phyloP scores from a whole-genome alignment of 345 rosid species.

The Boechera stricta region DNA sequence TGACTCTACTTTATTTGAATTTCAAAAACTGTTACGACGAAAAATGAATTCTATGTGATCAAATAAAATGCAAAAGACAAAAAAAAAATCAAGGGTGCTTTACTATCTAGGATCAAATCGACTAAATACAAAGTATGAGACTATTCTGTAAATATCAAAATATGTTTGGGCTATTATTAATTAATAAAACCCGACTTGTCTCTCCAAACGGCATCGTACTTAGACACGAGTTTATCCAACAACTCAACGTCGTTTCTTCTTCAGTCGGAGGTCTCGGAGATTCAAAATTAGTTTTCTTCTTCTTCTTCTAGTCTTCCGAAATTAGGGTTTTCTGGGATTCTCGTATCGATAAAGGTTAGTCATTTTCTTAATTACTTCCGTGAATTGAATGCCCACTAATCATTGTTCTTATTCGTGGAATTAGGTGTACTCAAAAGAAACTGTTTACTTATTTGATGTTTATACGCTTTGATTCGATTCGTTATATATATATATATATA shows the following conservation, averaged over 20 bases:
- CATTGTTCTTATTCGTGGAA: not conserved
- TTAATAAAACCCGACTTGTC: not conserved
- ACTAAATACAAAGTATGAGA: not conserved
- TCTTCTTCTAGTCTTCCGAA: constrained; percentile 4
- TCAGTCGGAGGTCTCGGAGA: not conserved
- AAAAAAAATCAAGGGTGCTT: not conserved
- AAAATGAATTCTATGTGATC: too few species aligned
- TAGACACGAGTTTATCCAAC: not conserved
- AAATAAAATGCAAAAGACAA: too few species aligned
- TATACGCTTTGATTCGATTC: not conserved
- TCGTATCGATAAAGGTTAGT: constrained; percentile 31
- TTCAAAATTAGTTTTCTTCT: constrained; percentile 11
- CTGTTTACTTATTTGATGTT: constrained; percentile 4
- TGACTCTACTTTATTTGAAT: too few species aligned
- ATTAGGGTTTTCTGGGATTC: constrained; percentile 36
- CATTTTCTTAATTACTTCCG: not conserved
- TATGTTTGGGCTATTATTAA: not conserved
- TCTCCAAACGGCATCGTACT: constrained; percentile 7
- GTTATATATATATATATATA: not conserved
- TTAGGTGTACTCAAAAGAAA: not conserved
- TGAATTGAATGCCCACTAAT: not conserved
- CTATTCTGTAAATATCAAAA: not conserved
- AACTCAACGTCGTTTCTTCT: constrained; percentile 11
- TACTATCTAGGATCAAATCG: not conserved
- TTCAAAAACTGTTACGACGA: too few species aligned